These are phyloP conservation scores for Taphrina populina DNA, from an alignment of 1,139 yeast genomes.

Conservation along the genomic window DNA sequence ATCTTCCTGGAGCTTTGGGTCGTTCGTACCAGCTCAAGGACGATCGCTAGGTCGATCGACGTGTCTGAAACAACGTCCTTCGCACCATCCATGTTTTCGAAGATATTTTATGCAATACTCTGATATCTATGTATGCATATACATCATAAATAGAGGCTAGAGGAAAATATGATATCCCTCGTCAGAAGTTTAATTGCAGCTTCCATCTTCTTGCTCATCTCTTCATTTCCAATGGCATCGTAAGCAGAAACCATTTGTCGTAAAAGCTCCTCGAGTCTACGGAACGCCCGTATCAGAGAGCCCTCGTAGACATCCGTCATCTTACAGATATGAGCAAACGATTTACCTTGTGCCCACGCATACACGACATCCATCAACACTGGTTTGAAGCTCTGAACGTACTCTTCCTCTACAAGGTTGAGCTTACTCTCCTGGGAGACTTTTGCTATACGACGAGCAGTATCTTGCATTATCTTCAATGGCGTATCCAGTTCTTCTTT, in stretches of 20 bases:
- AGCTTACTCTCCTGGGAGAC: conserved; percentile 84
- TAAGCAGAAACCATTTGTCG: conserved; percentile 68
- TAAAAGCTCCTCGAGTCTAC: conserved; percentile 87
- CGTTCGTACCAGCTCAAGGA: not conserved
- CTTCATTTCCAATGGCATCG: conserved; percentile 47
- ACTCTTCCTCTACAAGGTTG: conserved; percentile 85
- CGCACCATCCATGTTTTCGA: not conserved
- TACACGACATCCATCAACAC: conserved; percentile 95
- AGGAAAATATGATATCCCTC: conserved; percentile 92
- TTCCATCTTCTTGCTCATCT: conserved; percentile 84
- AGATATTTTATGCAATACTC: not conserved
- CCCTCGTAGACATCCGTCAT: conserved; percentile 99
- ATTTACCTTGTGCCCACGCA: conserved; percentile 96
- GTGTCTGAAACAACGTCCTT: not conserved
- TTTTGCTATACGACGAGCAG: conserved; percentile 87
- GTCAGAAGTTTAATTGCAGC: conserved; percentile 79
- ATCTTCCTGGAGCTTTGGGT: not conserved
- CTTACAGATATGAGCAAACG: conserved; percentile 93
- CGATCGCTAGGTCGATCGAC: not conserved
- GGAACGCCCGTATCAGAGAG: conserved; percentile 86
- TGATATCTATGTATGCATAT: not conserved
- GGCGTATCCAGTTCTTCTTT: conserved; percentile 90
- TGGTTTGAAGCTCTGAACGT: conserved; percentile 83
- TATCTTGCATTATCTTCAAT: conserved; percentile 76
- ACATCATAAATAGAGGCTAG: conserved; percentile 11